These are phyloP conservation scores for Apiospora hydei DNA, from an alignment of 2,329 filamentous ascomycete genomes.

Conservation along the genomic window DNA sequence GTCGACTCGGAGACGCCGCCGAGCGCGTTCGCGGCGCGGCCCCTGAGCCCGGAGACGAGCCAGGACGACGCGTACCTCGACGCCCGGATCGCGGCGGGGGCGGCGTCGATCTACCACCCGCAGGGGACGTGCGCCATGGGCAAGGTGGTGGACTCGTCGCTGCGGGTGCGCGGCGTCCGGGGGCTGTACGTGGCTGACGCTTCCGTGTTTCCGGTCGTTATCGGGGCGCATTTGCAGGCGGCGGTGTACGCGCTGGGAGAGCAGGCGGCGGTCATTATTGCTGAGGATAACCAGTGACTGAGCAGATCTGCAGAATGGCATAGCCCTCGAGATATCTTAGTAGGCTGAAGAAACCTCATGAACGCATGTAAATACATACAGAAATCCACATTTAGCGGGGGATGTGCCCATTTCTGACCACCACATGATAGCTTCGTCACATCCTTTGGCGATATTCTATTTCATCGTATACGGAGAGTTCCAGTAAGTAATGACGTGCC, in stretches of 20 bases:
- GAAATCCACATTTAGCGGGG: no score
- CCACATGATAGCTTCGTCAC: no score
- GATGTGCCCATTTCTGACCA: no score
- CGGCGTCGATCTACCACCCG: neutral
- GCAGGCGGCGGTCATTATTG: slow-evolving; percentile 14
- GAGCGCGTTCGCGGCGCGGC: neutral
- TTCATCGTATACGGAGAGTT: no score
- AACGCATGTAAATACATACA: no score
- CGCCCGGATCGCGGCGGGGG: slow-evolving; percentile 6
- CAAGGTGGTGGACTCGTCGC: slow-evolving; percentile 21
- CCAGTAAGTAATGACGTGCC: no score
- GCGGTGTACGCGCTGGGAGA: slow-evolving; percentile 23
- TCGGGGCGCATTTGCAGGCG: slow-evolving; percentile 22
- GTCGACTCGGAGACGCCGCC: slow-evolving; percentile 22
- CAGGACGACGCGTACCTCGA: slow-evolving; percentile 22
- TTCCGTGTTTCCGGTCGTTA: slow-evolving; percentile 17
- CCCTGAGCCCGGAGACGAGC: neutral
- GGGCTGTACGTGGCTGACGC: slow-evolving; percentile 22
- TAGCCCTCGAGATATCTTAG: no score
- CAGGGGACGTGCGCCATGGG: slow-evolving; percentile 24
- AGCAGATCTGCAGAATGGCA: no score
- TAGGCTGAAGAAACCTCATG: no score
- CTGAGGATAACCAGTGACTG: neutral
- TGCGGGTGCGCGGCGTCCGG: slow-evolving; percentile 9
- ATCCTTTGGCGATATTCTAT: no score